Conservation (phyloP, 1,284 basidiomycete species). For the Cutaneotrichosporon cutaneum region DNA sequence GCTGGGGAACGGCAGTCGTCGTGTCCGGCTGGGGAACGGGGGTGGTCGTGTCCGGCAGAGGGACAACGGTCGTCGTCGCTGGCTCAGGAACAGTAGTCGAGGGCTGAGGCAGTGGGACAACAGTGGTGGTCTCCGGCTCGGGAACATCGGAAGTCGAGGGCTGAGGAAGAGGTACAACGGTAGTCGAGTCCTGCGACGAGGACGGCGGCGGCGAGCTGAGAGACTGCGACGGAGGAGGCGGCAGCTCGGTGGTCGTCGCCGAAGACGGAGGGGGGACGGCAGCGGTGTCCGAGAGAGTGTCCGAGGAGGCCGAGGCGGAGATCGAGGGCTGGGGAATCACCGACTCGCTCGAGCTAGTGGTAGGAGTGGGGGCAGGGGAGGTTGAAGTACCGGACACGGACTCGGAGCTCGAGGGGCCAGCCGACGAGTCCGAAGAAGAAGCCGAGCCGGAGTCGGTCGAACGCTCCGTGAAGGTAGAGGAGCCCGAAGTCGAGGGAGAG, state of each 20-base stretch:
- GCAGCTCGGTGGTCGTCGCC: background rate
- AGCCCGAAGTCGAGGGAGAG: background rate
- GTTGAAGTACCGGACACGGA: slow-evolving; percentile 1
- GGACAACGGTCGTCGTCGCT: too few species aligned
- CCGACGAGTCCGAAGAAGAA: slow-evolving; percentile 5
- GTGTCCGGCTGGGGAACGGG: background rate
- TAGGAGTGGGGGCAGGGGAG: background rate
- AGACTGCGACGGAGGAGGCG: background rate
- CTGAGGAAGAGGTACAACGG: too few species aligned
- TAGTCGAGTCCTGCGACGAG: background rate
- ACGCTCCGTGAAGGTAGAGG: background rate
- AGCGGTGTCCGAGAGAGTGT: background rate
- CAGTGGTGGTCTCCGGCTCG: background rate
- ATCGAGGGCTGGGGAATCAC: background rate
- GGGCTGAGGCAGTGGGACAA: background rate
- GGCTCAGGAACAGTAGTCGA: background rate
- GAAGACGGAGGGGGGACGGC: background rate
- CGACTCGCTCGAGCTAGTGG: slow-evolving; percentile 5
- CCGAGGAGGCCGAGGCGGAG: background rate
- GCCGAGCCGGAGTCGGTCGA: background rate
- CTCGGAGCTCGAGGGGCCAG: slow-evolving; percentile 3
- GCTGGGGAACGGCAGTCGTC: background rate
- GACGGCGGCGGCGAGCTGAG: background rate
- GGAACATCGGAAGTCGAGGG: background rate
- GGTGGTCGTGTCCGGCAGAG: too few species aligned